Evolutionary conservation across 441 rosid species (phyloP).

Genomic region (Theobroma grandiflorum): DNA sequence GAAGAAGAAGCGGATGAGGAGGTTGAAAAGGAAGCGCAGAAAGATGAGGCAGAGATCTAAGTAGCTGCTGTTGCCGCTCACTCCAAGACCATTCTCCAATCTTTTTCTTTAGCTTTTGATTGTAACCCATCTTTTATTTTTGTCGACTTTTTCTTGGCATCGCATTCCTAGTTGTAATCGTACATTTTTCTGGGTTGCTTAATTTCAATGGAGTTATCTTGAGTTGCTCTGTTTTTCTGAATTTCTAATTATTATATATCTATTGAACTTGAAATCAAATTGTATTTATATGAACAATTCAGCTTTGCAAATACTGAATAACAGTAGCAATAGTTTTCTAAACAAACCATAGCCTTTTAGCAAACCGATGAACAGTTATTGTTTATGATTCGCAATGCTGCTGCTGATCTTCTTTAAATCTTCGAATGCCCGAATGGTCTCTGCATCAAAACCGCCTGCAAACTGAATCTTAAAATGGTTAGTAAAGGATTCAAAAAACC

Average conservation of each 20-base stretch:
- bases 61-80: constrained; percentile 23
- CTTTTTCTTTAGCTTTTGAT: neutral
- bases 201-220: neutral
- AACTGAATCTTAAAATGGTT: constrained; percentile 54
- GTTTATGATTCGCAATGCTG: constrained; percentile 33
- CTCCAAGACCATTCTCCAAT: neutral
- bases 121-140: neutral
- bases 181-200: neutral
- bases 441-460: constrained; percentile 73
- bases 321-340: neutral
- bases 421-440: constrained; percentile 54
- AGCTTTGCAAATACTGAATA: neutral
- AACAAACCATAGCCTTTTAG: neutral
- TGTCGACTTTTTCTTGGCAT: neutral
- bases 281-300: neutral
- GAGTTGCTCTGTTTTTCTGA: neutral
- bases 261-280: neutral
- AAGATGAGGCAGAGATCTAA: constrained; percentile 57
- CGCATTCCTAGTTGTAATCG: neutral
- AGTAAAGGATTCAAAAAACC: neutral
- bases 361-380: constrained; percentile 12
- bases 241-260: neutral
- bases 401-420: constrained; percentile 57
- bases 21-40: constrained; percentile 54
- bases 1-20: constrained; percentile 62